These are phyloP conservation scores for Mastigamoeba balamuthi DNA, from an alignment of 78 protist genomes.

Conservation along the genomic window DNA sequence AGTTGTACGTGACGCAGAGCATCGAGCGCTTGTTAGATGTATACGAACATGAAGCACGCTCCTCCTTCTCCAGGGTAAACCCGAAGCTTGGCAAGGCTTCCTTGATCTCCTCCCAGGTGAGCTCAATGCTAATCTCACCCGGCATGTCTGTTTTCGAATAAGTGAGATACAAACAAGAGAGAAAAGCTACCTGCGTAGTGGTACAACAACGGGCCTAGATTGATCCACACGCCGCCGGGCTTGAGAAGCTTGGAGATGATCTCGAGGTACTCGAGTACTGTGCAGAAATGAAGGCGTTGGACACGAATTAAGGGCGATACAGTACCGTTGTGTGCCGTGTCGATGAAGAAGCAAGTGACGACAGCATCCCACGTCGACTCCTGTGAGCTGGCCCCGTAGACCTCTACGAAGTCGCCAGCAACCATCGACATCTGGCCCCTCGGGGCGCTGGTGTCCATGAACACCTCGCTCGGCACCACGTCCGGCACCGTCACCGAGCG, in stretches of 20 bases:
- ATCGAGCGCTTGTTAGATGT: too few relatives aligned
- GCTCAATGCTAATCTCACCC: not conserved
- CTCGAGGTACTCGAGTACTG: not conserved
- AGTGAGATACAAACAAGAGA: not conserved
- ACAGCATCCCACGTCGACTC: constrained; percentile 36
- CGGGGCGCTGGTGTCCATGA: not conserved
- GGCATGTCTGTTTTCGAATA: too few relatives aligned
- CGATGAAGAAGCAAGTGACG: constrained; percentile 68
- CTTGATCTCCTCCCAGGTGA: constrained; percentile 6
- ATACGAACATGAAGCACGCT: too few relatives aligned
- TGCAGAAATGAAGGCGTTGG: too few relatives aligned
- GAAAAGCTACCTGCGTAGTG: not conserved
- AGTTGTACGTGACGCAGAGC: too few relatives aligned
- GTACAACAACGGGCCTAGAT: constrained; percentile 8
- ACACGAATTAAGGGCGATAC: too few relatives aligned
- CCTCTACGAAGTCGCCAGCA: constrained; percentile 65
- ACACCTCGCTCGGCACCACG: not conserved
- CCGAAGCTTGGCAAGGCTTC: too few relatives aligned
- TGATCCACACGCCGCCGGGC: not conserved
- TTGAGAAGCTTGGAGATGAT: not conserved
- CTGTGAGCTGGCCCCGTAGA: not conserved
- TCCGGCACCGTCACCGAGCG: constrained; percentile 34
- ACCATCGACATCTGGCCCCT: constrained; percentile 67
- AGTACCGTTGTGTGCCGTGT: not conserved
- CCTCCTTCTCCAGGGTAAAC: too few relatives aligned